Conservation (phyloP, 176 grass and related monocot species). For the Oryza australiensis region DNA sequence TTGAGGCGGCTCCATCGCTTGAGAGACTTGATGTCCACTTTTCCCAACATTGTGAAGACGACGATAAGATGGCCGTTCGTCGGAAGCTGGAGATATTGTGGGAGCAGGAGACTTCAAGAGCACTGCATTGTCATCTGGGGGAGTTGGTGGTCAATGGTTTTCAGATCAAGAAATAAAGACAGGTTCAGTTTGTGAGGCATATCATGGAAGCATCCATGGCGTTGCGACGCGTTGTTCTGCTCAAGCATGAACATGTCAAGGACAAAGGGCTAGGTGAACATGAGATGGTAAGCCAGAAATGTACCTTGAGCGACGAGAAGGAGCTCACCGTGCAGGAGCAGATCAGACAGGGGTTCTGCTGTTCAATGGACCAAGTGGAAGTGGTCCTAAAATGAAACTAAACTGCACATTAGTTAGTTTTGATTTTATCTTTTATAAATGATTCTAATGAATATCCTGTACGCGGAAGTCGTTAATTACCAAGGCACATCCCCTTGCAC, state of each 20-base stretch:
- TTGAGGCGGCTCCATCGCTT: background rate
- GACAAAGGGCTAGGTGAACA: background rate
- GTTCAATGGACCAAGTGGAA: background rate
- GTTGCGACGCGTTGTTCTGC: background rate
- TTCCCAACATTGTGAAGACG: background rate
- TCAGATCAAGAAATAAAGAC: background rate
- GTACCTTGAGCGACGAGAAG: background rate
- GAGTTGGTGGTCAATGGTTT: background rate
- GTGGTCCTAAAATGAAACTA: slow-evolving; percentile 1
- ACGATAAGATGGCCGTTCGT: too few relatives aligned
- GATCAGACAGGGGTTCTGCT: background rate
- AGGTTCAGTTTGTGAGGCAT: background rate
- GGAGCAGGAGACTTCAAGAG: background rate
- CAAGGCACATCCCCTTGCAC: too few relatives aligned
- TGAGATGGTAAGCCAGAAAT: background rate
- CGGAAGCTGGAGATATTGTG: background rate
- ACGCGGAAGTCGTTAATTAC: too few relatives aligned
- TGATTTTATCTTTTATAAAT: too few relatives aligned
- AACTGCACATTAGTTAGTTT: too few relatives aligned
- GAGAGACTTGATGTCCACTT: background rate
- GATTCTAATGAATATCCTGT: too few relatives aligned
- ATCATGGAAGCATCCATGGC: background rate
- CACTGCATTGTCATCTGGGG: background rate
- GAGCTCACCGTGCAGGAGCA: background rate
- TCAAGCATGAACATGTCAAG: background rate